phyloP scores from a whole-genome alignment of 2,329 filamentous ascomycete genomes.

The Cladosporium oxysporum region DNA sequence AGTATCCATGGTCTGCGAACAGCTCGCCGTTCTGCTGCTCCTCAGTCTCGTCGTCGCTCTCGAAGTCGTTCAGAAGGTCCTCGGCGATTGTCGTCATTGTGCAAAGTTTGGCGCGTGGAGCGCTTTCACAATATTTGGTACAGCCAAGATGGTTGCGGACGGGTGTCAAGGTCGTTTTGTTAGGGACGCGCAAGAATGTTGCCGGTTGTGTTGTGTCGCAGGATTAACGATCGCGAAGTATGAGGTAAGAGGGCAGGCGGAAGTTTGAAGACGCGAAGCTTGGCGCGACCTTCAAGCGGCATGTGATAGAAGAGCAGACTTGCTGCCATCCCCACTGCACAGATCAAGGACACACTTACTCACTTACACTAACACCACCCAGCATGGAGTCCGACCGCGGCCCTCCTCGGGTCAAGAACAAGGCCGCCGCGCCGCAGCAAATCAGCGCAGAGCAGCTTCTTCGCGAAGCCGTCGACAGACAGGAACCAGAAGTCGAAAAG shows the following conservation, averaged over 20 bases:
- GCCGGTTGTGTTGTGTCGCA: not conserved
- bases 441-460: slow-evolving; percentile 97
- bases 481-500: slow-evolving; percentile 83
- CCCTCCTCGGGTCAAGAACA: slow-evolving; percentile 97
- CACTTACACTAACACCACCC: slow-evolving; percentile 23
- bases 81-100: slow-evolving; percentile 87
- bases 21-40: slow-evolving; percentile 39
- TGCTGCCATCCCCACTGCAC: not conserved
- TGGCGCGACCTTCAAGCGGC: slow-evolving; percentile 10
- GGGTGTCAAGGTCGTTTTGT: not conserved
- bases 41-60: slow-evolving; percentile 73
- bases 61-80: slow-evolving; percentile 88
- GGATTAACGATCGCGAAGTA: slow-evolving; percentile 8
- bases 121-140: not conserved
- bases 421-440: slow-evolving; percentile 78
- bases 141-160: not conserved
- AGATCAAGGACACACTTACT: not conserved
- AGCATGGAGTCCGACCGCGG: slow-evolving; percentile 88
- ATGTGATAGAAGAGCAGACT: slow-evolving; percentile 13
- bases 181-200: not conserved
- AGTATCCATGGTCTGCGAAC: slow-evolving; percentile 50
- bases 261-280: slow-evolving; percentile 11
- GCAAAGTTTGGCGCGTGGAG: slow-evolving; percentile 21
- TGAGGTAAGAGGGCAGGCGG: slow-evolving; percentile 14
- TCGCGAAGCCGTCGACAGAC: slow-evolving; percentile 93